These are phyloP conservation scores for Aurifilum marmelostoma DNA, from an alignment of 2,329 filamentous ascomycete species.

Conservation along the genomic window DNA sequence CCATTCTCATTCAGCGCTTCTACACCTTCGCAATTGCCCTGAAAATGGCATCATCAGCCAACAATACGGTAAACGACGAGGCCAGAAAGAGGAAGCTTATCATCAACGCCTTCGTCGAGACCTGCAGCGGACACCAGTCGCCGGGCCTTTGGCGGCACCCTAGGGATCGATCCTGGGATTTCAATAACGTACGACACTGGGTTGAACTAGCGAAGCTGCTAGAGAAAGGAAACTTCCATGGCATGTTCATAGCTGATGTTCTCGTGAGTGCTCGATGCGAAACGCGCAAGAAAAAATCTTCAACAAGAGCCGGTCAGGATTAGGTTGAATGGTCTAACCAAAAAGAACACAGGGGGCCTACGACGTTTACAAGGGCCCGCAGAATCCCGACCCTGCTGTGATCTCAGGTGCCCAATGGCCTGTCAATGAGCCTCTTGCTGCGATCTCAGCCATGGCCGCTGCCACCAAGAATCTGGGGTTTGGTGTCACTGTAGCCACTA, in stretches of 20 bases:
- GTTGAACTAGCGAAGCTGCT: slow-evolving; percentile 42
- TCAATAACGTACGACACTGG: slow-evolving; percentile 37
- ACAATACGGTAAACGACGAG: neutral
- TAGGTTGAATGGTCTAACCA: neutral
- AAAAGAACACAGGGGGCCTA: slow-evolving; percentile 54
- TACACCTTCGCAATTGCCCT: neutral
- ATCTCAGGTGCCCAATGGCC: slow-evolving; percentile 70
- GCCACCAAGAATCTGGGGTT: slow-evolving; percentile 70
- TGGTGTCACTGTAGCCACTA: slow-evolving; percentile 70
- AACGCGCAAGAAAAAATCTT: no score
- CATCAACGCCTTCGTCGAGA: slow-evolving; percentile 47
- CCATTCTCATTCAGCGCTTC: neutral
- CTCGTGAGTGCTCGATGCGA: slow-evolving; percentile 18
- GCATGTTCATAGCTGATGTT: slow-evolving; percentile 46
- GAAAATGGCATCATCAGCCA: slow-evolving; percentile 25
- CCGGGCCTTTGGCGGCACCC: slow-evolving; percentile 30
- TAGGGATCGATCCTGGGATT: slow-evolving; percentile 30
- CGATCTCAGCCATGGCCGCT: slow-evolving; percentile 71
- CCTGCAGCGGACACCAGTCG: slow-evolving; percentile 26
- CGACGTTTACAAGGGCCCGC: slow-evolving; percentile 67
- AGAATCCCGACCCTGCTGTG: slow-evolving; percentile 62
- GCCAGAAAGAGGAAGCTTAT: slow-evolving; percentile 44
- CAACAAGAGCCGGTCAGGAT: neutral
- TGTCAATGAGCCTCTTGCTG: slow-evolving; percentile 68
- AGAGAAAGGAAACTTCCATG: slow-evolving; percentile 43